A percentile compares a stretch with the other conserved stretches of the same genome.
Evolutionary conservation across 768 basidiomycete genomes (phyloP).

Genomic region (Tricholoma furcatifolium): DNA sequence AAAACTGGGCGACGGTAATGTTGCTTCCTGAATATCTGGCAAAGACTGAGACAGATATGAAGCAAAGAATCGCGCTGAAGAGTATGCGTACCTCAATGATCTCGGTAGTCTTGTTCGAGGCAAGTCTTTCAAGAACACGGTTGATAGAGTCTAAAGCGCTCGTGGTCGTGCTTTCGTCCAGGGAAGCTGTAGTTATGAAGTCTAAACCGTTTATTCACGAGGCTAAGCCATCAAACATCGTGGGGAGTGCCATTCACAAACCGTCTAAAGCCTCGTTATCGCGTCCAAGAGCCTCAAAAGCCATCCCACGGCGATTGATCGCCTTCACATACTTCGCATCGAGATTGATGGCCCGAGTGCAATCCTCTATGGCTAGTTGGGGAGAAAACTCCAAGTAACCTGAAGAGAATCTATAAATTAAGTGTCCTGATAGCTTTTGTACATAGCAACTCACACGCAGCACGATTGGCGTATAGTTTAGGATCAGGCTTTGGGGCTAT

Average conservation of each 20-base stretch:
- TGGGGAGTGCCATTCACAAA: neutral
- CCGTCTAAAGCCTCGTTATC: conserved; percentile 64
- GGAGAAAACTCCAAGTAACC: conserved; percentile 90
- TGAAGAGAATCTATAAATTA: conserved; percentile 23
- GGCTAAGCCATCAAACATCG: conserved; percentile 28
- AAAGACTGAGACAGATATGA: neutral
- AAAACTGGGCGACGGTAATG: conserved; percentile 86
- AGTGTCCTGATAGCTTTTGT: too few species aligned
- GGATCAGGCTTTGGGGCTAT: conserved; percentile 79
- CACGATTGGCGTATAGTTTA: conserved; percentile 95
- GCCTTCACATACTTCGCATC: conserved; percentile 88
- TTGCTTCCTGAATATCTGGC: conserved; percentile 57
- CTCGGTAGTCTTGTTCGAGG: conserved; percentile 49
- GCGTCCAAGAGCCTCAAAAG: conserved; percentile 73
- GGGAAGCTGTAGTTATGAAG: conserved; percentile 1
- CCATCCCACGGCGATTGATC: conserved; percentile 84
- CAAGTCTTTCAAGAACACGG: neutral
- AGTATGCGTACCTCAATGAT: conserved; percentile 43
- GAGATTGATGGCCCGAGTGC: conserved; percentile 80
- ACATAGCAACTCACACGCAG: conserved; percentile 70
- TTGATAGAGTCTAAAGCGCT: neutral
- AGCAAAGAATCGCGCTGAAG: too few species aligned
- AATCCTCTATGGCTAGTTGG: conserved; percentile 86
- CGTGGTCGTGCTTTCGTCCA: neutral
- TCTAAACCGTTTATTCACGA: neutral